Percentiles rank a stretch among this genome's conserved stretches.
Evolutionary conservation across 176 grass and related monocot genomes (phyloP).

Genomic region (Typha latifolia): DNA sequence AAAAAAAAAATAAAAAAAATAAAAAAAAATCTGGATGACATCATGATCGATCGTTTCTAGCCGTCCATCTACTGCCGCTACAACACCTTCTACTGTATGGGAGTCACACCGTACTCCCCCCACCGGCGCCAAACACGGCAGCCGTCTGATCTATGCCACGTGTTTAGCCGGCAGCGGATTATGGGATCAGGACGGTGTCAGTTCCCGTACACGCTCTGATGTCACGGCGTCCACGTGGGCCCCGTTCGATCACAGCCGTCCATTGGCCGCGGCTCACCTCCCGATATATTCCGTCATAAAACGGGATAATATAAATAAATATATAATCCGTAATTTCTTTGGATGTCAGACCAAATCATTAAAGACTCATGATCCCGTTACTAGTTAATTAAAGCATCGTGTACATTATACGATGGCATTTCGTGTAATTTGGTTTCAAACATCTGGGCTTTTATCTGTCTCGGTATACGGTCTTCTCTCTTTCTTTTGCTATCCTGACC

Average conservation of each 20-base stretch:
- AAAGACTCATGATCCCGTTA: conserved; percentile 1
- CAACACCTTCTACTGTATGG: not conserved
- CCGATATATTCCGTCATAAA: not conserved
- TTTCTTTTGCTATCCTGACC: not conserved
- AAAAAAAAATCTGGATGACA: no score
- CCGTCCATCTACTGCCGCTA: not conserved
- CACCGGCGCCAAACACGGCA: not conserved
- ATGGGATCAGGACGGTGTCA: not conserved
- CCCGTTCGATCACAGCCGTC: not conserved
- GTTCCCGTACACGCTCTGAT: not conserved
- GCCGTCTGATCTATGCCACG: not conserved
- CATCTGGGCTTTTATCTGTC: not conserved
- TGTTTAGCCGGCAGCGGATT: not conserved
- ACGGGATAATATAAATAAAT: not conserved
- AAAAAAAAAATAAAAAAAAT: no score
- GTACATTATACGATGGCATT: not conserved
- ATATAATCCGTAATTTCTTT: not conserved
- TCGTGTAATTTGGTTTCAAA: not conserved
- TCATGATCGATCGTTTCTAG: not conserved
- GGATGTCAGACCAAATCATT: not conserved
- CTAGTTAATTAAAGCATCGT: not conserved
- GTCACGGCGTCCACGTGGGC: not conserved
- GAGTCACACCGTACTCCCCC: not conserved
- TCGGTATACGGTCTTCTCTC: no score
- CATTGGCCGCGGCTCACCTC: not conserved